Percentiles rank a stretch among this genome's conserved stretches.
These are phyloP conservation scores for Neoarthrinium moseri DNA, from an alignment of 2,329 filamentous ascomycete species.

Conservation along the genomic window DNA sequence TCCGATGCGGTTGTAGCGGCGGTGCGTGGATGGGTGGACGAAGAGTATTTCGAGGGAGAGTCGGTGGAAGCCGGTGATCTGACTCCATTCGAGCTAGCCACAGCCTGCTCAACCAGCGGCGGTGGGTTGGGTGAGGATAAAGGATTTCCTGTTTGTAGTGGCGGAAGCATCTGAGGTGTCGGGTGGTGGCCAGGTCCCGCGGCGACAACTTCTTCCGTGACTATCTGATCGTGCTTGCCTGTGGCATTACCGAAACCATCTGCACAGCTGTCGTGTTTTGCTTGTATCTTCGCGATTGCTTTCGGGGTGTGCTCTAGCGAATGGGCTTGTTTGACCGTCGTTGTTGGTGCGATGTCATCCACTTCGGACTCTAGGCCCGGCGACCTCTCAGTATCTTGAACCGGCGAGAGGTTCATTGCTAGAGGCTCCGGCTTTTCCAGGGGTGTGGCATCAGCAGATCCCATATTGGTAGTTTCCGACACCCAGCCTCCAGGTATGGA, in stretches of 20 bases:
- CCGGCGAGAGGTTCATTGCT: conserved; percentile 12
- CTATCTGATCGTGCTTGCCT: conserved; percentile 20
- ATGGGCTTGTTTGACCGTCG: conserved; percentile 16
- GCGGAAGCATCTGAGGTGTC: conserved; percentile 20
- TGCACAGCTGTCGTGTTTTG: conserved; percentile 3
- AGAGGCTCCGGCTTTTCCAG: conserved; percentile 16
- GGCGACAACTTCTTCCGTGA: conserved; percentile 19
- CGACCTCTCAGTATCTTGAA: conserved; percentile 14
- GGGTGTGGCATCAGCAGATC: conserved; percentile 20
- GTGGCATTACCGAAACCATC: conserved; percentile 14
- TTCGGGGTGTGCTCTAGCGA: conserved; percentile 13
- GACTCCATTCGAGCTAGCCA: conserved; percentile 11
- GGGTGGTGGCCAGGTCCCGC: conserved; percentile 16
- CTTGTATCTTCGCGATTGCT: conserved; percentile 9
- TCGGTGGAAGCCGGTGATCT: conserved; percentile 7
- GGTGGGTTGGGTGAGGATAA: conserved; percentile 9
- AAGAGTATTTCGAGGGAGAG: conserved; percentile 15
- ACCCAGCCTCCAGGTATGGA: conserved; percentile 29
- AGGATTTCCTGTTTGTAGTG: conserved; percentile 19
- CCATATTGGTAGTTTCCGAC: conserved; percentile 22
- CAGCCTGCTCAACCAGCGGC: not conserved
- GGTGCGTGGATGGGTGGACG: conserved; percentile 15
- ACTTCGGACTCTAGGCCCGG: conserved; percentile 14
- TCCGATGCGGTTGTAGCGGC: conserved; percentile 19
- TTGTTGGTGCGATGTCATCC: conserved; percentile 20